Evolutionary conservation across 495 filamentous ascomycete species (phyloP).

Genomic region (Aspergillus homomorphus): DNA sequence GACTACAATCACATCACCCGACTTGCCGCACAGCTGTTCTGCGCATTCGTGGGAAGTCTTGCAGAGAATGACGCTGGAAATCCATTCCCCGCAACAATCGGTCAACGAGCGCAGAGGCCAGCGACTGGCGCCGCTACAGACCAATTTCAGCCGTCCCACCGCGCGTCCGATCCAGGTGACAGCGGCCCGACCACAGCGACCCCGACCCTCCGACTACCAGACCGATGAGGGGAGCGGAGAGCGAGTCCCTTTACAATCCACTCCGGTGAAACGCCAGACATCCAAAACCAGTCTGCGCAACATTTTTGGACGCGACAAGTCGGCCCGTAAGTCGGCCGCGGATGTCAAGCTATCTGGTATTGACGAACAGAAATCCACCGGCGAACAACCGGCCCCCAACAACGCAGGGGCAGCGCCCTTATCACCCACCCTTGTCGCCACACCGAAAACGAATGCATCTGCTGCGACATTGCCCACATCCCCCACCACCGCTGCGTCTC

Average conservation of each 20-base stretch:
- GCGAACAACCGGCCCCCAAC: conserved; percentile 9
- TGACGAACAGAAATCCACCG: conserved; percentile 23
- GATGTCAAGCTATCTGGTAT: conserved; percentile 37
- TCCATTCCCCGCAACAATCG: conserved; percentile 23
- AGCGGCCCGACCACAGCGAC: conserved; percentile 32
- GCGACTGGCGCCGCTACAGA: conserved; percentile 36
- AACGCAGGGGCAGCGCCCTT: conserved; percentile 20
- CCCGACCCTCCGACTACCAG: conserved; percentile 38
- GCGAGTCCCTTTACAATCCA: conserved; percentile 33
- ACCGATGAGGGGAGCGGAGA: conserved; percentile 27
- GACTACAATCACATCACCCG: background rate
- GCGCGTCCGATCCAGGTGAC: conserved; percentile 15
- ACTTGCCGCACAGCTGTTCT: background rate
- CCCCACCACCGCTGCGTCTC: conserved; percentile 22
- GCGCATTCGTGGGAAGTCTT: background rate
- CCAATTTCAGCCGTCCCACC: conserved; percentile 39
- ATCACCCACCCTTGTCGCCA: conserved; percentile 27
- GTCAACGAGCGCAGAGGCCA: conserved; percentile 42
- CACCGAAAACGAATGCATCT: conserved; percentile 29
- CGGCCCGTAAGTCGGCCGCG: conserved; percentile 20
- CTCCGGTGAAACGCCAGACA: conserved; percentile 34
- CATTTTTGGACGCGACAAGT: conserved; percentile 41
- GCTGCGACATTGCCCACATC: conserved; percentile 29
- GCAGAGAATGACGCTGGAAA: conserved; percentile 21
- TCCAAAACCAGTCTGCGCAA: conserved; percentile 42